Conservation (phyloP, 2,329 filamentous ascomycete genomes). For the Sclerotinia glacialis region DNA sequence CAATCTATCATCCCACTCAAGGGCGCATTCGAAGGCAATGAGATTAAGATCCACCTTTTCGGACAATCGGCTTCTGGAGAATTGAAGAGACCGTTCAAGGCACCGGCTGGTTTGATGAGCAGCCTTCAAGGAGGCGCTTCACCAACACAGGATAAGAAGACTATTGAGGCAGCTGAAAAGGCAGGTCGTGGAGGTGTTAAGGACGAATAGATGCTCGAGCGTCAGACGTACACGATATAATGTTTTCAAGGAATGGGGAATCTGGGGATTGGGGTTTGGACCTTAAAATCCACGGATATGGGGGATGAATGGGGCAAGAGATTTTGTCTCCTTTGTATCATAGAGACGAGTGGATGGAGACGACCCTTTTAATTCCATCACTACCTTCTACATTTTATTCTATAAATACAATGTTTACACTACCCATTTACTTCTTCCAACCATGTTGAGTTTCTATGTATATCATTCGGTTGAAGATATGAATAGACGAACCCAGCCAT, state of each 20-base stretch:
- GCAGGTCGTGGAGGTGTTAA: slow-evolving; percentile 68
- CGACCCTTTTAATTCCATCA: slow-evolving; percentile 1
- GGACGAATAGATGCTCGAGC: slow-evolving; percentile 54
- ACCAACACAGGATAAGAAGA: slow-evolving; percentile 89
- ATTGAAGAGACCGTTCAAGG: slow-evolving; percentile 95
- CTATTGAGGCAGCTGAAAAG: slow-evolving; percentile 76
- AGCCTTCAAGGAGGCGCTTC: slow-evolving; percentile 64
- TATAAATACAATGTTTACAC: background rate
- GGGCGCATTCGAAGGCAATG: slow-evolving; percentile 89
- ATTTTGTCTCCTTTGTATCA: slow-evolving; percentile 20
- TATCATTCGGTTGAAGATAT: background rate
- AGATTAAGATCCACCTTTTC: slow-evolving; percentile 92
- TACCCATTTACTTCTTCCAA: background rate
- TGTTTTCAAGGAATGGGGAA: slow-evolving; percentile 5
- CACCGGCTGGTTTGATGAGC: slow-evolving; percentile 75
- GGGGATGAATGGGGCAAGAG: slow-evolving; percentile 6
- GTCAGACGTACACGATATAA: slow-evolving; percentile 4
- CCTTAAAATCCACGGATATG: background rate
- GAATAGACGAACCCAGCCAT: background rate
- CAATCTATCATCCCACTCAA: slow-evolving; percentile 98
- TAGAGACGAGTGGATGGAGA: slow-evolving; percentile 15
- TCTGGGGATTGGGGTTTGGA: background rate
- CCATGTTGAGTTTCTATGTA: background rate
- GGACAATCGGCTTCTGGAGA: slow-evolving; percentile 85
- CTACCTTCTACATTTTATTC: background rate